Evolutionary conservation across 306 rosid species (phyloP), one percentile per base, ranked within the genome.

Genomic region (Fragaria vesca): DNA sequence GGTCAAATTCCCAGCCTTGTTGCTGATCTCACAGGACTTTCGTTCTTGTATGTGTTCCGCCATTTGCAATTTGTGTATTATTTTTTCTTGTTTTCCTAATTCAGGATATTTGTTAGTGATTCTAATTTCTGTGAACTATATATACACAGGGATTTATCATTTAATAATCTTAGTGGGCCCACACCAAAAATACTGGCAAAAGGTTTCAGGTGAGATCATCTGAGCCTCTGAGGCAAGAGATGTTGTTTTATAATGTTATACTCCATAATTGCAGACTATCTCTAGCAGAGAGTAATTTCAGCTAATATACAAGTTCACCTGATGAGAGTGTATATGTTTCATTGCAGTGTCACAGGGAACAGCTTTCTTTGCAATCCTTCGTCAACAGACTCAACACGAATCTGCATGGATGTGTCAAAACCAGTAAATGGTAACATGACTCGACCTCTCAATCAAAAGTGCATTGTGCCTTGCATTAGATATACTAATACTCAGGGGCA

Each of bases 111-210:
- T 58, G 21, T 8, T 34, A 43, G 46, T 42, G 21, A 47, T 72
- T 81, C 61, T 86, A 71, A 79, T 62, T 40, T 55, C 20, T 2
- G 12, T 60, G 2, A 71, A 50, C 42, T 79, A 17, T 71, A 12
- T 70, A 12, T 67, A 20, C 77, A 71, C 79, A 95, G 99, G 92
- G 98, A 93, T 82, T 85, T 93, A 83, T 96, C 99, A 3, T 92
- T 87, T 81, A 96, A 93, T 80, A 96, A 96, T 84, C 91, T 96
- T 61, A 95, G 99, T 57, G 97, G 99, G 32, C 90, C 97, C 20
- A 81, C 91, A 80, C 98, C 97, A 36, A 90, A 89, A 84, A 91
- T 96, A 82, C 87, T 86, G 83, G 98, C 98, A 4, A 89, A 93
- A 81, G 94, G 91, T 50, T 96, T 85, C 85, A 96, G 98, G 99